Base-by-base conservation (phyloP, 2,329 filamentous ascomycete species). In the Ramularia endophylla region DNA sequence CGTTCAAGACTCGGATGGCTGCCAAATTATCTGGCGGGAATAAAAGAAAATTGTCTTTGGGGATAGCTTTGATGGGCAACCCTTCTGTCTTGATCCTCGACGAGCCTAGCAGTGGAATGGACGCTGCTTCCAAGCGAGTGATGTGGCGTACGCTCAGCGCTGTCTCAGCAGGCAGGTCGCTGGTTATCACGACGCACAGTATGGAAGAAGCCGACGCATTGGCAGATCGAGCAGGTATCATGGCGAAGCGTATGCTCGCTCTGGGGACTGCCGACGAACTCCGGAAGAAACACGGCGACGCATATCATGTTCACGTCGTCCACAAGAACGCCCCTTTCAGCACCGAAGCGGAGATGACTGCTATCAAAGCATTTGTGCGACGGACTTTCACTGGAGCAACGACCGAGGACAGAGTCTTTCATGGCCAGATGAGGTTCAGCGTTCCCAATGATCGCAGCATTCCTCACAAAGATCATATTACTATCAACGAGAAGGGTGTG, bases 161-260 rank as follows among this genome's bases (percentile, higher is more conserved):
- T 1, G 81, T 89, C 3, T 81, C 83, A 0, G 76, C 80, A 0
- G 87, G 87, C 0, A 77, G 89, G n/a, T 85, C 83, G 0, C 78
- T 95, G 12, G 72, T 97, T 2, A 74, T 97, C 13, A 95, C 90
- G 0, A 95, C 90, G 0, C 90, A 97, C 63, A 86, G 80, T 36
- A 95, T 95, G 88, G 89, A 95, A 62, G 90, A 95, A 65, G 90
- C 89, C 0, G 87, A 94, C 57, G 88, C 88, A 1, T 72, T 97
- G 2, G 89, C 89, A 0, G 80, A 80, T 20, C 76, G 87, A 1
- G 87, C 85, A 0, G 90, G 87, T 9, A 95, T 97, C 52, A 80
- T 97, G 66, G 86, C 88, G 7, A 77, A 78, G 53, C 75, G 81
- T 22, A 94, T 95, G 87, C 72, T 95, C 16, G 89, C 88, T 0